Base-by-base conservation (phyloP, 768 basidiomycete species). In the Leccinum subtestaceum region DNA sequence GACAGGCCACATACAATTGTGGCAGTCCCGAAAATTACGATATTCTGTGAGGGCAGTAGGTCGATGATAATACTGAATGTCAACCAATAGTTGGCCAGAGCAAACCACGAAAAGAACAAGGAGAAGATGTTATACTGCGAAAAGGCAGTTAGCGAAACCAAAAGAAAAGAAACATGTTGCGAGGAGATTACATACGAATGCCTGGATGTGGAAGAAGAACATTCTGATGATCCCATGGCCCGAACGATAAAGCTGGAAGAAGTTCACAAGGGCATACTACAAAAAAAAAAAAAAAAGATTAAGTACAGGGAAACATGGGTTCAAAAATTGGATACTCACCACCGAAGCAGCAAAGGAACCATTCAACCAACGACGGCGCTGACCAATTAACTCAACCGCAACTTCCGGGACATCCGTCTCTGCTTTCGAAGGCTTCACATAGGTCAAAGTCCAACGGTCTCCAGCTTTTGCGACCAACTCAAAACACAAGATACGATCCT, bases 401-500 rank as follows among this genome's bases (percentile, higher is more conserved):
- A 80, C 77, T 75, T 98, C 95, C 4, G 92, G 92, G n/a, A 96
- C 94, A 78, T 95, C 94, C 0, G 95, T 96, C 76, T 95, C 94
- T 12, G 94, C 94, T 70, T 95, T 98, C 67, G 89, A 91, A 11
- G 94, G 93, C 74, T 98, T 97, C 69, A 98, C 95, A 65, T 91
- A 91, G 13, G 84, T 85, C 67, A 98, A 76, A 2, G 89, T 91
- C 96, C 96, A 98, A 60, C 82, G 78, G 63, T 93, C 91, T 46
- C 83, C 82, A 1, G 83, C 86, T 74, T 98, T 98, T 11, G 95
- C 94, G 21, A 95, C 95, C 55, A 98, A 80, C 72, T 98, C 95
- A 75, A 98, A 98, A 75, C 95, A 98, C 27, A 98, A 81, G 63
- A 98, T 98, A 79, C 95, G 92, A 79, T 96, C 94, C 76, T 95